These are phyloP conservation scores for Stephania cephalantha DNA, from an alignment of 164 flowering plant species.

Conservation along the genomic window DNA sequence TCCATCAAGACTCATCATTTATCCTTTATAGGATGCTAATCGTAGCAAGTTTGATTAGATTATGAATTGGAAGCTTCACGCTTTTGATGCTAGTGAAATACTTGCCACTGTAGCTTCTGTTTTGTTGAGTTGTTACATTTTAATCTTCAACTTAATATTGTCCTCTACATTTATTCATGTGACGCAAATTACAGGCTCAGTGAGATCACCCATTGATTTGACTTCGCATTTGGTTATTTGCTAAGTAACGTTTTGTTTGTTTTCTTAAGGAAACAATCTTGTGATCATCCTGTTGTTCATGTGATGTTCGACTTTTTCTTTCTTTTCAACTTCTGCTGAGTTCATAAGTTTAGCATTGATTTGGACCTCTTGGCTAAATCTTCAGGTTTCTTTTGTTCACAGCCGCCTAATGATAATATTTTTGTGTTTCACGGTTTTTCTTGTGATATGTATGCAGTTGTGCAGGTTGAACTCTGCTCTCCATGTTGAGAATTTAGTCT, in stretches of 20 bases:
- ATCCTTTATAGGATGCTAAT: background rate
- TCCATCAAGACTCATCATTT: background rate
- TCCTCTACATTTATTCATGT: background rate
- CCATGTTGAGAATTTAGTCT: background rate
- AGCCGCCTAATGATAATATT: background rate
- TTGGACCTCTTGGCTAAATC: background rate
- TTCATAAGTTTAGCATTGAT: background rate
- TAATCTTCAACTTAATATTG: background rate
- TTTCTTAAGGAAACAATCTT: background rate
- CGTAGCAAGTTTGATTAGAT: background rate
- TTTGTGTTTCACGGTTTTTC: background rate
- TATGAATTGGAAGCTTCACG: background rate
- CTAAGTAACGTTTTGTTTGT: background rate
- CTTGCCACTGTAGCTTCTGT: background rate
- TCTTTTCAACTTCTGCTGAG: background rate
- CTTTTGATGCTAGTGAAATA: background rate
- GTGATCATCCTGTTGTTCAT: background rate
- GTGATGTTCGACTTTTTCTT: background rate
- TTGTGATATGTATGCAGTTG: background rate
- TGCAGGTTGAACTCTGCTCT: background rate
- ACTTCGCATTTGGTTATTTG: background rate
- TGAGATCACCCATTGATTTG: background rate
- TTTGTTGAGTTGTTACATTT: background rate
- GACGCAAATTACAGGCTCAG: background rate
- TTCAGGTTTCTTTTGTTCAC: background rate